Evolutionary conservation across 768 basidiomycete species (phyloP), one percentile per base, ranked within the genome.

Genomic region (Rossbeevera mucosa): DNA sequence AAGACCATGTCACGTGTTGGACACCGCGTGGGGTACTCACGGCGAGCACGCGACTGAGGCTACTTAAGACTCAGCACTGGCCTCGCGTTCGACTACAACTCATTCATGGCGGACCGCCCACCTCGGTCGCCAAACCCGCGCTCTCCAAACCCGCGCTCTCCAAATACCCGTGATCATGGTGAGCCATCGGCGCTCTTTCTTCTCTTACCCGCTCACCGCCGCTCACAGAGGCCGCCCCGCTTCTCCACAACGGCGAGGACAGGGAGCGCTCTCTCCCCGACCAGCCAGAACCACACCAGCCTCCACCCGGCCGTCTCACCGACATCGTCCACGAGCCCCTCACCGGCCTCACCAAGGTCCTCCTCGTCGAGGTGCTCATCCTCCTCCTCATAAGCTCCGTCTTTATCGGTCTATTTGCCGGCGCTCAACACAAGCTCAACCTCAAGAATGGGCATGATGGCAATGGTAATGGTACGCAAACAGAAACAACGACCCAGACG

Each of bases 361-460:
- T 98, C 1, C 81, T 92, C 11, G 74, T 85, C 18, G 74, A 89
- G 43, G 79, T 81, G 0, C 78, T 98, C 54, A 68, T 88, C 24
- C 77, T 99, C 44, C 76, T 98, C 13, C 77, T 97, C 43, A 76
- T 92, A 44, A 84, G 81, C 58, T 88, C 90, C 7, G 77, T 91
- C n/a, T 94, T 95, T 69, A 85, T 94, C 55, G 95, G 95, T 9
- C 75, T 99, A 5, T 97, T 94, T 68, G 87, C 92, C 28, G 96
- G 96, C 9, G 85, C 86, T 1, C 83, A 91, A 65, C 86, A 89
- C 63, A 85, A 82, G 55, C 76, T 93, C 48, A 80, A 80, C 54
- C 61, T 76, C n/a, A 74, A 73, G 42, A 70, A 76, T 12, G 74
- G 70, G 25, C 70, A 65, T 52, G 60, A 53, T 26, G 55, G 60